A percentile compares a stretch with the other conserved stretches of the same genome.
phyloP scores from a whole-genome alignment of 2,329 filamentous ascomycete genomes.

The Dactylonectria estremocensis region DNA sequence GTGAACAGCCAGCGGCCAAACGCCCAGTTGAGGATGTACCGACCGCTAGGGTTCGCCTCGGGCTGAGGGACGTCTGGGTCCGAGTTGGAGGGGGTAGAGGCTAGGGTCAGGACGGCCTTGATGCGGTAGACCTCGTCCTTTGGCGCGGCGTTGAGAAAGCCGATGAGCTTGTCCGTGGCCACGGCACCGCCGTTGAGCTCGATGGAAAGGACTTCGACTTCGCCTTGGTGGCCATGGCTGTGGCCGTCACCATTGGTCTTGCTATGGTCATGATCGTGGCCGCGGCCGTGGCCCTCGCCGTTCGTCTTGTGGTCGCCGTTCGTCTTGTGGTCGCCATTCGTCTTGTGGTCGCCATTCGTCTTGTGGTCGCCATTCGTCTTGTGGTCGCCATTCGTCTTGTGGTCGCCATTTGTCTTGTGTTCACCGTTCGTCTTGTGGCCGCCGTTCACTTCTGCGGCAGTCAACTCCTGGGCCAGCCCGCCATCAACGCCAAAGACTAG shows the following conservation, averaged over 20 bases:
- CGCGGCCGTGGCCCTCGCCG: too few species aligned
- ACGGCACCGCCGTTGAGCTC: constrained; percentile 70
- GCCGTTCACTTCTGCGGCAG: constrained; percentile 55
- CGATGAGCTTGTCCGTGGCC: constrained; percentile 74
- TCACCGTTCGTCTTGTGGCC: constrained; percentile 51
- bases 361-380: constrained; percentile 50
- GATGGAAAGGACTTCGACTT: constrained; percentile 94
- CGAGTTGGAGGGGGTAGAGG: constrained; percentile 64
- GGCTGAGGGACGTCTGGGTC: constrained; percentile 62
- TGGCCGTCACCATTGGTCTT: constrained; percentile 60
- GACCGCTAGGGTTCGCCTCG: constrained; percentile 52
- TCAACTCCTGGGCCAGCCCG: constrained; percentile 75
- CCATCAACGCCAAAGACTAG: constrained; percentile 91
- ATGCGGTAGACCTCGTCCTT: constrained; percentile 98
- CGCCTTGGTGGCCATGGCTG: constrained; percentile 77
- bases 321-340: constrained; percentile 47
- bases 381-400: constrained; percentile 46
- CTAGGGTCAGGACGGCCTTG: constrained; percentile 76
- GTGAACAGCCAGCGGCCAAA: constrained; percentile 97
- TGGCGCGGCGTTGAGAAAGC: constrained; percentile 79
- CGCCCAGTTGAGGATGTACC: constrained; percentile 98
- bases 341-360: constrained; percentile 41
- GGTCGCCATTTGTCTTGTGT: constrained; percentile 33
- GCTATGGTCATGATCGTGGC: constrained; percentile 47
- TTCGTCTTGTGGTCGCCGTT: constrained; percentile 47